Evolutionary conservation across 1,139 yeast species (phyloP).

Genomic region (Scheffersomyces segobiensis): DNA sequence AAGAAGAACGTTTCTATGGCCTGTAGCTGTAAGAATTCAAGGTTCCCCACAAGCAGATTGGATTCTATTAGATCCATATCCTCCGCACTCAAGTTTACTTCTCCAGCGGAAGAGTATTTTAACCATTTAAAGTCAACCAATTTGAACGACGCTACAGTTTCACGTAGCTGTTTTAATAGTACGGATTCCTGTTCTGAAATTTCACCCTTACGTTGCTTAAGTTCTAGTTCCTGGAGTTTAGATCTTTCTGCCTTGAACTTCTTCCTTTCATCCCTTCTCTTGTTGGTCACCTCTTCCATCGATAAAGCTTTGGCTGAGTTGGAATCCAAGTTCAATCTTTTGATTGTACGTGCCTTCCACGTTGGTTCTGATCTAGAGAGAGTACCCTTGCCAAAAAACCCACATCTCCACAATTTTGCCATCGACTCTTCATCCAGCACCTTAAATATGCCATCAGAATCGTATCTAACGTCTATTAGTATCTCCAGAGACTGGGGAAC

Average conservation of each 20-base stretch:
- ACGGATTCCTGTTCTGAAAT: constrained; percentile 24
- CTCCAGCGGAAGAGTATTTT: constrained; percentile 8
- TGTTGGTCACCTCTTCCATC: constrained; percentile 71
- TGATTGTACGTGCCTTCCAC: constrained; percentile 66
- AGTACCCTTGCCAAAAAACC: constrained; percentile 93
- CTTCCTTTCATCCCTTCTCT: constrained; percentile 71
- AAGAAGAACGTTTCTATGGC: constrained; percentile 77
- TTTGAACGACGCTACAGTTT: constrained; percentile 8
- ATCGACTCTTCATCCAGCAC: constrained; percentile 50
- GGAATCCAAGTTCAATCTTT: constrained; percentile 43
- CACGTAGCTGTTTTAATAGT: constrained; percentile 28
- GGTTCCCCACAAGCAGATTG: constrained; percentile 27
- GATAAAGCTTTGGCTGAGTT: constrained; percentile 34
- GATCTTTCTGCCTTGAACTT: constrained; percentile 63
- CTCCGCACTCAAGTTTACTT: constrained; percentile 23
- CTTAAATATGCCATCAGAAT: constrained; percentile 38
- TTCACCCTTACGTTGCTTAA: constrained; percentile 24
- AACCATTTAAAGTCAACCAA: constrained; percentile 7
- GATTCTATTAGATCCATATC: constrained; percentile 38
- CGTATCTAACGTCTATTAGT: constrained; percentile 24
- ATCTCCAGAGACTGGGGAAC: constrained; percentile 27
- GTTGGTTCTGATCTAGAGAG: constrained; percentile 91
- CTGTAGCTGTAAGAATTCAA: constrained; percentile 74
- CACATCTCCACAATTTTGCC: constrained; percentile 73
- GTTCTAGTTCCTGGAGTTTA: constrained; percentile 36